Conservation (phyloP, 2,329 filamentous ascomycete species). For the Xylaria sp. region DNA sequence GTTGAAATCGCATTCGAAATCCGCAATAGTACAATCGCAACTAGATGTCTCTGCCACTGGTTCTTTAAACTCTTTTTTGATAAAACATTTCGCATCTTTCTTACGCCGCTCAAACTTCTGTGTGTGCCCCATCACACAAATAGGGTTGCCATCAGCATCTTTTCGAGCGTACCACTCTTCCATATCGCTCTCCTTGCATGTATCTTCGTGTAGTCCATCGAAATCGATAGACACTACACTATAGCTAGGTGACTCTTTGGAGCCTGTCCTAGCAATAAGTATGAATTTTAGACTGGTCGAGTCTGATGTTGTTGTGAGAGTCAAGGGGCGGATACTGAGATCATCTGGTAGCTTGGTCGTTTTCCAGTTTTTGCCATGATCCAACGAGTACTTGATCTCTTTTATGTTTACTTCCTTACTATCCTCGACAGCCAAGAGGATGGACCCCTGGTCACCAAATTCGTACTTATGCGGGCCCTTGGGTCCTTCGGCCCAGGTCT, state of each 20-base stretch:
- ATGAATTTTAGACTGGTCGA: constrained; percentile 94
- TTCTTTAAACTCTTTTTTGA: constrained; percentile 86
- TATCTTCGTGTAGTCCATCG: constrained; percentile 78
- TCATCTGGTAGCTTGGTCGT: constrained; percentile 72
- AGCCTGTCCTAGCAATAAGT: constrained; percentile 71
- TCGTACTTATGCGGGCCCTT: constrained; percentile 93
- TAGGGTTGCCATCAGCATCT: constrained; percentile 81
- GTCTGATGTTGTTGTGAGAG: constrained; percentile 89
- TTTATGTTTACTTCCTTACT: constrained; percentile 69
- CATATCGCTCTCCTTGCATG: constrained; percentile 81
- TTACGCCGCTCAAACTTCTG: constrained; percentile 88
- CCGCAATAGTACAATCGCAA: constrained; percentile 83
- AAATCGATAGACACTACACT: constrained; percentile 85
- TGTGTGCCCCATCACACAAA: constrained; percentile 95
- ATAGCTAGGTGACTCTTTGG: constrained; percentile 61
- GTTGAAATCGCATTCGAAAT: constrained; percentile 98
- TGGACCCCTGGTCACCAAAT: constrained; percentile 91
- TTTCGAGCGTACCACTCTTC: constrained; percentile 89
- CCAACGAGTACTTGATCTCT: constrained; percentile 78
- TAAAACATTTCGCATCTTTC: constrained; percentile 87
- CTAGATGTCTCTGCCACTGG: constrained; percentile 73
- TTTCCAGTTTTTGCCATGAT: constrained; percentile 89
- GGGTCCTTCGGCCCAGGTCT: constrained; percentile 80
- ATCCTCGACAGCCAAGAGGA: constrained; percentile 85
- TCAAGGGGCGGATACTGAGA: constrained; percentile 73